Conservation (phyloP, 2,329 filamentous ascomycete genomes). For the Pseudogymnoascus sp. region DNA sequence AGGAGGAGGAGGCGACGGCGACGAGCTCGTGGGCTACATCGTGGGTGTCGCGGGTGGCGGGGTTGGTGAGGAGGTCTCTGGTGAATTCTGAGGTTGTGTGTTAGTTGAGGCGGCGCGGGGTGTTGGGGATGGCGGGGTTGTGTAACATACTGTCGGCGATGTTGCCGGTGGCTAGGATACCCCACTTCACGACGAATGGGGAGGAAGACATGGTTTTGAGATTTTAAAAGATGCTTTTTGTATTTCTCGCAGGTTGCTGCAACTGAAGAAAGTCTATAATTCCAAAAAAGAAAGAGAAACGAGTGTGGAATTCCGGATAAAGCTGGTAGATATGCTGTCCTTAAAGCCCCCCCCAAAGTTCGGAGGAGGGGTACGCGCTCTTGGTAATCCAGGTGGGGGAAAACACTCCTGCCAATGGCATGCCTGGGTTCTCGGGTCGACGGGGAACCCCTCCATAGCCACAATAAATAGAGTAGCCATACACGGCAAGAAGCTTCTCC, state of each 20-base stretch:
- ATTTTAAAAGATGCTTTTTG: not conserved
- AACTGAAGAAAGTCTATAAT: not conserved
- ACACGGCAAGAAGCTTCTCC: not conserved
- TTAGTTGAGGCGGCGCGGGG: constrained; percentile 8
- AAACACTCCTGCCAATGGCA: not conserved
- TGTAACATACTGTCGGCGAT: constrained; percentile 27
- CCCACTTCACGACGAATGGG: constrained; percentile 26
- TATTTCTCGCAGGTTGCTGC: not conserved
- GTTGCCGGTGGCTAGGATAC: constrained; percentile 30
- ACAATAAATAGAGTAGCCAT: not conserved
- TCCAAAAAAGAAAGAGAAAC: not conserved
- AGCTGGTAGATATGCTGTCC: not conserved
- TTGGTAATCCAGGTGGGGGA: not conserved
- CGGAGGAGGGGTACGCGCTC: not conserved
- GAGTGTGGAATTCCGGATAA: not conserved
- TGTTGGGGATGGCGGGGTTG: constrained; percentile 4
- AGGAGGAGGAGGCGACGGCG: constrained; percentile 58
- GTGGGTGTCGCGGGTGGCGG: constrained; percentile 47
- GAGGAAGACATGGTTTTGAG: not conserved
- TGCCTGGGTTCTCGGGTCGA: not conserved
- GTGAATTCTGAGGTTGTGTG: constrained; percentile 39
- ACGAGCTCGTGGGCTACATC: constrained; percentile 55
- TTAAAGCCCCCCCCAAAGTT: not conserved
- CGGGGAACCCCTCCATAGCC: not conserved
- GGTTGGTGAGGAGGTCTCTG: constrained; percentile 56